phyloP scores from a whole-genome alignment of 495 filamentous ascomycete species.

The Eremomyces bilateralis region DNA sequence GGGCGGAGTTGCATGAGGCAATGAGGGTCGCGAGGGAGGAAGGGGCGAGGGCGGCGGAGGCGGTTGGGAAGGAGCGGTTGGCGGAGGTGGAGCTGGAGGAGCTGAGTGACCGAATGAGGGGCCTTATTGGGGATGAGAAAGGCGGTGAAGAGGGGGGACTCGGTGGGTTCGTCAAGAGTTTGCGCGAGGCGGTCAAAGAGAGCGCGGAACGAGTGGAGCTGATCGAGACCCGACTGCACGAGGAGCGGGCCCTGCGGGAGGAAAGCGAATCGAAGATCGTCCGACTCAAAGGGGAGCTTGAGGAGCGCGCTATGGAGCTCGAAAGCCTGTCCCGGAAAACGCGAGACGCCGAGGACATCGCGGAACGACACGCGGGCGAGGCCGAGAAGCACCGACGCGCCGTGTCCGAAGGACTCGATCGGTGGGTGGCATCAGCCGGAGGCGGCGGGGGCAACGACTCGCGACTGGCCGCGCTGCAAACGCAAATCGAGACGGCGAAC shows the following conservation, averaged over 20 bases:
- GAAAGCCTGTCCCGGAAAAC: conserved; percentile 51
- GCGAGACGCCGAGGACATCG: conserved; percentile 71
- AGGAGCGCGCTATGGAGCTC: conserved; percentile 61
- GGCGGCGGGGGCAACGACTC: conserved; percentile 35
- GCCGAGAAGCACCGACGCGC: conserved; percentile 69
- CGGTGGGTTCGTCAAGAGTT: conserved; percentile 43
- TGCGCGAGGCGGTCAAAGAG: conserved; percentile 59
- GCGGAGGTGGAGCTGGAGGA: conserved; percentile 69
- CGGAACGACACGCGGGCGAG: conserved; percentile 72
- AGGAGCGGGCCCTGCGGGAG: conserved; percentile 59
- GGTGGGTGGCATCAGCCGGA: conserved; percentile 29
- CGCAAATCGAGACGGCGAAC: conserved; percentile 58
- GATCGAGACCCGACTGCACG: conserved; percentile 64
- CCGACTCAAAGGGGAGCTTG: conserved; percentile 66
- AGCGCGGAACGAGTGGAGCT: conserved; percentile 51
- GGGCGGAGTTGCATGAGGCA: conserved; percentile 58
- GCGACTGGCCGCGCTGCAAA: conserved; percentile 54
- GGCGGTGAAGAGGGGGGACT: conserved; percentile 27
- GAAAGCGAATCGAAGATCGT: conserved; percentile 56
- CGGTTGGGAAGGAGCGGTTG: conserved; percentile 47
- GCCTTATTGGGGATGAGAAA: conserved; percentile 36
- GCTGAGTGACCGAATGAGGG: conserved; percentile 43
- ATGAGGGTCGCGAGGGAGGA: conserved; percentile 61
- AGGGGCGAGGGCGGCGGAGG: conserved; percentile 50
- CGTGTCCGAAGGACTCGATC: conserved; percentile 63